phyloP scores from a whole-genome alignment of 768 basidiomycete species.

The Macrolepiota dolichaula region DNA sequence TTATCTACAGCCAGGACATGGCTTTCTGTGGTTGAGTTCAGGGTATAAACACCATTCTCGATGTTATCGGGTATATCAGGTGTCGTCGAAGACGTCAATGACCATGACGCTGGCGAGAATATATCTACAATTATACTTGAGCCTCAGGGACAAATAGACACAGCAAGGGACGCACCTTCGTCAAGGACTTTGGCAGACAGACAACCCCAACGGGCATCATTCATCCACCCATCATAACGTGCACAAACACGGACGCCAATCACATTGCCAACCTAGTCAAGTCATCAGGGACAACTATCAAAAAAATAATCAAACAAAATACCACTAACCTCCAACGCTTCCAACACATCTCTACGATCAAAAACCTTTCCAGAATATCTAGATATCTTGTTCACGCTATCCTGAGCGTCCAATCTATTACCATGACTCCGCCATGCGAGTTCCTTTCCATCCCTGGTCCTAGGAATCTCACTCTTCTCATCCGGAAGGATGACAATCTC shows the following conservation, averaged over 20 bases:
- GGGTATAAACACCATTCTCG: conserved; percentile 18
- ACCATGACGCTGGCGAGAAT: conserved; percentile 20
- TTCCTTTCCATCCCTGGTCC: conserved; percentile 14
- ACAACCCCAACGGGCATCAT: conserved; percentile 16
- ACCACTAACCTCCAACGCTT: conserved; percentile 16
- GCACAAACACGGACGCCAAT: conserved; percentile 20
- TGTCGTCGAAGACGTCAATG: background rate
- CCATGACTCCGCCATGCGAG: conserved; percentile 19
- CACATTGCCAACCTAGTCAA: conserved; percentile 18
- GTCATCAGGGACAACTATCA: background rate
- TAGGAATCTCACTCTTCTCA: conserved; percentile 6
- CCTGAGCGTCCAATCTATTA: conserved; percentile 17
- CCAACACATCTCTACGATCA: conserved; percentile 19
- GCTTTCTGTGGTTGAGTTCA: conserved; percentile 15
- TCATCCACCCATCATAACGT: conserved; percentile 16
- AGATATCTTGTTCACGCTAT: conserved; percentile 4
- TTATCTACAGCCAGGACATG: conserved; percentile 13
- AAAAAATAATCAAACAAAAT: too few relatives aligned
- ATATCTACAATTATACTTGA: conserved; percentile 11
- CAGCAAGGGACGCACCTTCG: conserved; percentile 12
- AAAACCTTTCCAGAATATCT: conserved; percentile 19
- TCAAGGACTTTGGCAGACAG: conserved; percentile 17
- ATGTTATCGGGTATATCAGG: conserved; percentile 16
- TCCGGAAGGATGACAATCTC: conserved; percentile 17
- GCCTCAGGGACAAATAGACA: background rate